A percentile compares a stretch with the other conserved stretches of the same genome.
Conservation (phyloP, 2,329 filamentous ascomycete genomes). For the Claviceps maximensis region DNA sequence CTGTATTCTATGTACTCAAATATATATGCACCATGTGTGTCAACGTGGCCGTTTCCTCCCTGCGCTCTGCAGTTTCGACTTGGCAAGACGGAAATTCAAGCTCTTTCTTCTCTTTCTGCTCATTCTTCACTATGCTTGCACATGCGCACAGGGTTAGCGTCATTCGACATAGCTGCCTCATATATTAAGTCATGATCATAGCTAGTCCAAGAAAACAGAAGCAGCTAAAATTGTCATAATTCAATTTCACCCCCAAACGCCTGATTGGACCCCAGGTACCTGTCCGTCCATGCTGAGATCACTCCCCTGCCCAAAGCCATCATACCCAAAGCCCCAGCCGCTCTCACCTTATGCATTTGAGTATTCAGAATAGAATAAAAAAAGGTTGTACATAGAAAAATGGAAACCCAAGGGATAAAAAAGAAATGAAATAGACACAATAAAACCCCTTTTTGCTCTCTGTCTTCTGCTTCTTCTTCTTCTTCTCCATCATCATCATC, state of each 20-base stretch:
- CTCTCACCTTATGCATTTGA: constrained; percentile 7
- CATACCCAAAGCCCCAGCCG: constrained; percentile 9
- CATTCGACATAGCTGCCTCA: not conserved
- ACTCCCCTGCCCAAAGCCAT: constrained; percentile 3
- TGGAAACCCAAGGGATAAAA: not conserved
- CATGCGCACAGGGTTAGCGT: no score
- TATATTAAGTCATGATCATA: no score
- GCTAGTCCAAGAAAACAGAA: no score
- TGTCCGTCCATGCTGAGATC: constrained; percentile 11
- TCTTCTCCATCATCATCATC: not conserved
- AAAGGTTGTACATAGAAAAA: constrained; percentile 9
- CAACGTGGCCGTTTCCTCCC: no score
- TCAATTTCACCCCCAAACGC: constrained; percentile 8
- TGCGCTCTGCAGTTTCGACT: no score
- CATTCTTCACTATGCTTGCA: no score
- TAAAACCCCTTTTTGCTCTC: constrained; percentile 1
- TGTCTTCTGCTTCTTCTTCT: not conserved
- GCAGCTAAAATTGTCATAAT: not conserved
- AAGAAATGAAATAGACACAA: not conserved
- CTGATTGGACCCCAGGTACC: constrained; percentile 5
- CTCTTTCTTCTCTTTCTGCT: no score
- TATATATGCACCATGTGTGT: no score
- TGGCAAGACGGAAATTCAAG: no score
- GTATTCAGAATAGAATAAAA: not conserved
- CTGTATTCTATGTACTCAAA: no score